Conservation (phyloP, 2,329 filamentous ascomycete genomes). For the Aspergillus ustus region DNA sequence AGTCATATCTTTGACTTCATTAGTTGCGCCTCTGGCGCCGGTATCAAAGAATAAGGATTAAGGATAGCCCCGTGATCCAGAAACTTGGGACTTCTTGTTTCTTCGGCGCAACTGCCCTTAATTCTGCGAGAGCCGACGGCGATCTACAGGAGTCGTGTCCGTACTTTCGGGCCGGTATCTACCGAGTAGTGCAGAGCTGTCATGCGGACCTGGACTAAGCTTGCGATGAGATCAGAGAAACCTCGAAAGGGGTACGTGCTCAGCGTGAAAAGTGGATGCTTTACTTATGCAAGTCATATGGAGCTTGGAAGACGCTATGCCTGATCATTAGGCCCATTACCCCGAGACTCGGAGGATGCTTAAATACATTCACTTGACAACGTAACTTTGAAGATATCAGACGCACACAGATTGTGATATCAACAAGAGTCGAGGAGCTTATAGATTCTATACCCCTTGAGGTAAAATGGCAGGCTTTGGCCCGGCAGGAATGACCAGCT, state of each 20-base stretch:
- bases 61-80: not conserved
- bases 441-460: constrained; percentile 4
- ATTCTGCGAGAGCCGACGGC: not conserved
- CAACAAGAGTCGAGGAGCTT: not conserved
- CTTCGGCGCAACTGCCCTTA: not conserved
- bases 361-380: not conserved
- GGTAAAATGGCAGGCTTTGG: constrained; percentile 35
- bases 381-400: not conserved
- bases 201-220: not conserved
- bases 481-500: constrained; percentile 33
- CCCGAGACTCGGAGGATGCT: not conserved
- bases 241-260: not conserved
- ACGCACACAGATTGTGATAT: not conserved
- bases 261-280: not conserved
- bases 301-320: not conserved
- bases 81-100: not conserved
- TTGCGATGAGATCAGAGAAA: not conserved
- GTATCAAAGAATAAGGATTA: not conserved
- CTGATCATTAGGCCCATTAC: not conserved
- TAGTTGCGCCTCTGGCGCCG: not conserved
- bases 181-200: not conserved
- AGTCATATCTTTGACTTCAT: not conserved
- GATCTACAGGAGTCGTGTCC: constrained; percentile 3
- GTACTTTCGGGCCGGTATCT: not conserved
- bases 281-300: not conserved